Evolutionary conservation across 2,329 filamentous ascomycete species (phyloP).

Genomic region (Macrophomina phaseolina): DNA sequence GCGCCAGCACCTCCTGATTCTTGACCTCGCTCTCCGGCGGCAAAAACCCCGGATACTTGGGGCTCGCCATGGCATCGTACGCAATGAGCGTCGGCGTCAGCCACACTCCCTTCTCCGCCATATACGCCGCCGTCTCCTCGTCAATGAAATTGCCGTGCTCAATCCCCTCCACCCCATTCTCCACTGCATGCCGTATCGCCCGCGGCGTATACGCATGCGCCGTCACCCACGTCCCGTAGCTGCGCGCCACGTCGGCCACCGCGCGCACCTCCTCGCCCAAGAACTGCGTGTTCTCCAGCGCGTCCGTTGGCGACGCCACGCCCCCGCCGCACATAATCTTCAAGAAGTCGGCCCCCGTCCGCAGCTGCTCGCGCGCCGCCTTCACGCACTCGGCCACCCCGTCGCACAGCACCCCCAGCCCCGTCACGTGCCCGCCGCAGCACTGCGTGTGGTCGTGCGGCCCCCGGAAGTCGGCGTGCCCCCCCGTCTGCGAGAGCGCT

Average conservation of each 20-base stretch:
- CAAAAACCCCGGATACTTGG: constrained; percentile 51
- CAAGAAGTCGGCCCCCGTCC: constrained; percentile 64
- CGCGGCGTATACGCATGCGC: constrained; percentile 63
- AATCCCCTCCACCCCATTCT: constrained; percentile 62
- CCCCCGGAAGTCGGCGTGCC: constrained; percentile 60
- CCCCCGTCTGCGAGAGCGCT: constrained; percentile 62
- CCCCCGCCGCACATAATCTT: constrained; percentile 67
- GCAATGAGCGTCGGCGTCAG: constrained; percentile 62
- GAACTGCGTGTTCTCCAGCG: constrained; percentile 62
- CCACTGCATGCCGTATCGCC: constrained; percentile 61
- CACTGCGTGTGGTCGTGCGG: constrained; percentile 53
- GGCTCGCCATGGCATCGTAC: constrained; percentile 54
- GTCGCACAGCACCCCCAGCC: constrained; percentile 56
- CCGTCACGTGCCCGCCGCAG: constrained; percentile 53
- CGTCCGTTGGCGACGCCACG: constrained; percentile 62
- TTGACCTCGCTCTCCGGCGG: constrained; percentile 55
- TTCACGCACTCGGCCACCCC: constrained; percentile 62
- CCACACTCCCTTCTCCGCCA: constrained; percentile 57
- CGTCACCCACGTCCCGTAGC: constrained; percentile 60
- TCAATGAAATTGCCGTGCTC: constrained; percentile 69
- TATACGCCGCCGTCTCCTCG: constrained; percentile 57
- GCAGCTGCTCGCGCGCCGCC: constrained; percentile 60
- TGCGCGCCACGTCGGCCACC: constrained; percentile 57
- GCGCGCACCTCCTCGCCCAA: constrained; percentile 62
- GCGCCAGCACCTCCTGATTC: constrained; percentile 56